These are phyloP conservation scores for Trichoderma guizhouense DNA, from an alignment of 2,329 filamentous ascomycete genomes.

Conservation along the genomic window DNA sequence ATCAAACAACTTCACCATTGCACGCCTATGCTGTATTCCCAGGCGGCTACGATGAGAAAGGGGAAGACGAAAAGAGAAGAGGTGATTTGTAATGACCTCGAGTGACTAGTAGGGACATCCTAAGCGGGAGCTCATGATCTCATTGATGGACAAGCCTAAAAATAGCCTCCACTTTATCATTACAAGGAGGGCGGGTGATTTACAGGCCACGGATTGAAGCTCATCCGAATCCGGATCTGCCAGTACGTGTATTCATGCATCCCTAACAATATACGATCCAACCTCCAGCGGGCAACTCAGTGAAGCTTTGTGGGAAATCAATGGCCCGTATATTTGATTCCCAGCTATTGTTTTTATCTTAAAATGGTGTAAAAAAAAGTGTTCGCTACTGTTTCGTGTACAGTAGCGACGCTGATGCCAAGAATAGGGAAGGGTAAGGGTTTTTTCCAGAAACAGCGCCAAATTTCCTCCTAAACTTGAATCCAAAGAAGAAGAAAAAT, in stretches of 20 bases:
- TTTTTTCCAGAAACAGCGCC: neutral
- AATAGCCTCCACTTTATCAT: neutral
- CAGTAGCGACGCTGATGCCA: neutral
- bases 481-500: neutral
- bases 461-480: neutral
- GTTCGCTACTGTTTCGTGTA: neutral
- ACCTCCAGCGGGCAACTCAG: neutral
- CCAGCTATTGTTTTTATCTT: neutral
- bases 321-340: conserved; percentile 5
- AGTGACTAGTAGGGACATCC: neutral
- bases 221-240: neutral
- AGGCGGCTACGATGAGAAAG: neutral
- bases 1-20: neutral
- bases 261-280: neutral
- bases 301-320: neutral
- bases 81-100: neutral
- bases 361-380: neutral
- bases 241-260: neutral
- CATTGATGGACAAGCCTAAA: neutral
- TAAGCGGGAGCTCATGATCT: neutral
- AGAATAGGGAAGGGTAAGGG: neutral
- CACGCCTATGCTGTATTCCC: neutral
- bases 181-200: neutral
- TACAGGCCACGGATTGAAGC: neutral
- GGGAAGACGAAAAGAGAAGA: neutral